phyloP scores from a whole-genome alignment of 1,284 basidiomycete species.

The Moesziomyces sp. region DNA sequence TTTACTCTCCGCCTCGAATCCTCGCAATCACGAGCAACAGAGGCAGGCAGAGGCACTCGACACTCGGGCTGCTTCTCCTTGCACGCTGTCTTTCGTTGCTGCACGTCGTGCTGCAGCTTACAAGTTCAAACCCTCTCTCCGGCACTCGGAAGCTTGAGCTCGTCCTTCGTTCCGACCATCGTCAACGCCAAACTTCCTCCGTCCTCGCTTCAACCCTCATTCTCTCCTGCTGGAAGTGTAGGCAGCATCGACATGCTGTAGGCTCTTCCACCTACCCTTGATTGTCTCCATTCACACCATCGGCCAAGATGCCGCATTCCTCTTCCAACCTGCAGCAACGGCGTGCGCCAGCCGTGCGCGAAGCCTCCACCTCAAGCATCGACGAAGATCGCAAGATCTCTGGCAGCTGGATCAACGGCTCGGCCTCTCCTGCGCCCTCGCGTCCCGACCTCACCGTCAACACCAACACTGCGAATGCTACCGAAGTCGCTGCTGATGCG shows the following conservation, averaged over 20 bases:
- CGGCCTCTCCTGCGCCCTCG: neutral
- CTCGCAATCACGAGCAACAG: too few species aligned
- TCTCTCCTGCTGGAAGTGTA: neutral
- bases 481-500: neutral
- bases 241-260: slow-evolving; percentile 5
- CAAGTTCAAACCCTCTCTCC: too few species aligned
- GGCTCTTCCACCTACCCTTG: neutral
- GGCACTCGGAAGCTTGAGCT: too few species aligned
- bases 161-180: too few species aligned
- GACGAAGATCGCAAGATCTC: slow-evolving; percentile 47
- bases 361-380: slow-evolving; percentile 36
- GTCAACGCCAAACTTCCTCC: too few species aligned
- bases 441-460: slow-evolving; percentile 17
- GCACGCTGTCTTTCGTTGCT: too few species aligned
- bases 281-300: neutral
- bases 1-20: too few species aligned
- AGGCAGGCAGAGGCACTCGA: too few species aligned
- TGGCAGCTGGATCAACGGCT: slow-evolving; percentile 16
- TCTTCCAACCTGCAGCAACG: slow-evolving; percentile 19
- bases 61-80: too few species aligned
- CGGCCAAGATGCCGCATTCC: slow-evolving; percentile 15
- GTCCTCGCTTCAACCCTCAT: too few species aligned
- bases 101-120: too few species aligned
- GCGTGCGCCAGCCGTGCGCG: slow-evolving; percentile 29
- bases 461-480: neutral